These are phyloP conservation scores for Calonectria leucothoes DNA, from an alignment of 2,329 filamentous ascomycete genomes.

Conservation along the genomic window DNA sequence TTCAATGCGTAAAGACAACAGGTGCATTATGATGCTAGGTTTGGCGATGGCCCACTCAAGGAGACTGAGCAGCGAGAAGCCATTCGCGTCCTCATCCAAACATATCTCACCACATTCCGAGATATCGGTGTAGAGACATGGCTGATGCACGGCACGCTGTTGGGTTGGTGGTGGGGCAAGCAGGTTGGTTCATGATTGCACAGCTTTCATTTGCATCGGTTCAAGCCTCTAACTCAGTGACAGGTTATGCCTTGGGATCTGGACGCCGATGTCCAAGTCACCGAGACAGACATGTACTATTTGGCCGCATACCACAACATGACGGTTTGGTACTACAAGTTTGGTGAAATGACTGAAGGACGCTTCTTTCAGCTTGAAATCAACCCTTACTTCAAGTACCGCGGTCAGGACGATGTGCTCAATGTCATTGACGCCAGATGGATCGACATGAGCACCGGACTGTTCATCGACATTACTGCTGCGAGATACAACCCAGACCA, in stretches of 20 bases:
- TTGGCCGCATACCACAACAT: slow-evolving; percentile 76
- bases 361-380: slow-evolving; percentile 62
- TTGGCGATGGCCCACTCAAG: slow-evolving; percentile 51
- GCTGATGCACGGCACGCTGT: slow-evolving; percentile 85
- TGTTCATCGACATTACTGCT: slow-evolving; percentile 64
- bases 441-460: slow-evolving; percentile 59
- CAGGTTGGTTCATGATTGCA: slow-evolving; percentile 45
- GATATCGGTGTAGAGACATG: slow-evolving; percentile 79
- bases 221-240: slow-evolving; percentile 11
- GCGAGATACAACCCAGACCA: slow-evolving; percentile 61
- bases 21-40: slow-evolving; percentile 53
- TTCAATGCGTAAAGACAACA: slow-evolving; percentile 27
- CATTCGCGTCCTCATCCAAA: slow-evolving; percentile 74
- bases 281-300: slow-evolving; percentile 72
- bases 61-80: slow-evolving; percentile 70
- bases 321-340: slow-evolving; percentile 58
- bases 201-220: neutral
- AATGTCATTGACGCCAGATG: slow-evolving; percentile 62
- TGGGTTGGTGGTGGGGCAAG: slow-evolving; percentile 89
- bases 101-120: slow-evolving; percentile 77
- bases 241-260: slow-evolving; percentile 82
- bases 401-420: slow-evolving; percentile 50
- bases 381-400: slow-evolving; percentile 55
- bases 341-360: slow-evolving; percentile 50
- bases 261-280: slow-evolving; percentile 81